Base-by-base conservation (phyloP, 2,329 filamentous ascomycete species). In the Spiromastix sp. region DNA sequence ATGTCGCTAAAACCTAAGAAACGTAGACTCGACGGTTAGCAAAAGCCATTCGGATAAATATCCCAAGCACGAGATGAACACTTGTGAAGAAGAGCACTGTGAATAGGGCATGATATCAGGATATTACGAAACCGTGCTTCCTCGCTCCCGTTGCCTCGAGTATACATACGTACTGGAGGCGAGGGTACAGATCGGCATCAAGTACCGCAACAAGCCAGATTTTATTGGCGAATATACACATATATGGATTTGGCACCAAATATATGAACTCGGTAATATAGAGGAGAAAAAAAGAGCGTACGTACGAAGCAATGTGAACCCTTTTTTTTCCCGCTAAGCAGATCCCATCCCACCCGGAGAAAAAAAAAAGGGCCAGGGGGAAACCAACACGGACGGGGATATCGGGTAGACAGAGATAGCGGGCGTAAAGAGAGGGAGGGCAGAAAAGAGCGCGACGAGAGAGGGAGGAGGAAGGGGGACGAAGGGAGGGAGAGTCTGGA, bases 211-310 rank as follows among this genome's bases (percentile, higher is more conserved):
- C 7, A 24, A 24, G 7, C 7, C n/a, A 7, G n/a, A 24, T 24
- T 24, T 24, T 24, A 7, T 24, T 24, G 7, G n/a, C 21, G 7
- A 7, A 24, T 24, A 24, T n/a, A 7, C 7, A n/a, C n/a, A 20
- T 21, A 12, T 11, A n/a, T 9, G 11, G 16, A 16, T 11, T 12
- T 5, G 10, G n/a, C 10, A 18, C 18, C 32, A n/a, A 27, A 29
- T 18, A 45, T 44, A 45, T 45, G 45, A 49, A 46, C 47, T 45
- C 49, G 51, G 41, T 40, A 42, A 27, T 36, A 25, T 30, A 24
- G 24, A 42, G 32, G 39, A 39, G 42, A 47, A 43, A 42, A 41
- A 33, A 43, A 48, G 34, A 48, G 47, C 26, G 13, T 36, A 19
- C 18, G 2, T 12, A 28, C 25, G 8, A 22, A 24, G n/a, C 7